A percentile compares a stretch with the other conserved stretches of the same genome.
Conservation (phyloP, 306 rosid genomes). For the Lablab purpureus region DNA sequence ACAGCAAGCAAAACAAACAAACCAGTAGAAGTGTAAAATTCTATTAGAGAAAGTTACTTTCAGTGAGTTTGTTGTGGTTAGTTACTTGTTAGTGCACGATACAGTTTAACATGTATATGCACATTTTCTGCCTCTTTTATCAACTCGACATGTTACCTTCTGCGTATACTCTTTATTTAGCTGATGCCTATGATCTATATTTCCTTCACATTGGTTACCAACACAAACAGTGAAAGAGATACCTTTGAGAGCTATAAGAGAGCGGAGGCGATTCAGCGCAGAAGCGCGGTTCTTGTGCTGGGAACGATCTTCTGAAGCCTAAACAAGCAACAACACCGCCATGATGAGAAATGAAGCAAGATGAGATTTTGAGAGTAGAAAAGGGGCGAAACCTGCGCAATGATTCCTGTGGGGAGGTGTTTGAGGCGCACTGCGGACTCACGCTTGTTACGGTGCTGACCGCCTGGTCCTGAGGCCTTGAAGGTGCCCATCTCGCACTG, state of each 20-base stretch:
- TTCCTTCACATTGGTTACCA: background rate
- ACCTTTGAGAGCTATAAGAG: constrained; percentile 84
- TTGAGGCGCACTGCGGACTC: constrained; percentile 89
- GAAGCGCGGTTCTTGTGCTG: constrained; percentile 92
- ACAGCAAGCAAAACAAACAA: background rate
- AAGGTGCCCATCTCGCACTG: constrained; percentile 85
- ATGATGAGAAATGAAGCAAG: constrained; percentile 8
- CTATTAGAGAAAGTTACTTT: background rate
- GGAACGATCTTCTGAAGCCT: constrained; percentile 96
- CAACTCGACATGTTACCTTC: background rate
- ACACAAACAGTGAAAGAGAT: background rate
- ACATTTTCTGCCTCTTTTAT: background rate
- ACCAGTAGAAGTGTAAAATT: background rate
- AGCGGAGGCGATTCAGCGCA: constrained; percentile 83
- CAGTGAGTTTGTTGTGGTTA: background rate
- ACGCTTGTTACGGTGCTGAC: constrained; percentile 96
- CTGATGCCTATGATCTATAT: background rate
- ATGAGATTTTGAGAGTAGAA: background rate
- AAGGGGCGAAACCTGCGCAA: constrained; percentile 67
- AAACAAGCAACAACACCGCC: constrained; percentile 17
- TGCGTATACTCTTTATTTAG: background rate
- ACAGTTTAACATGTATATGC: background rate
- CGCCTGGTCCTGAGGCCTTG: constrained; percentile 88
- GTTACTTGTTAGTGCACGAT: background rate
- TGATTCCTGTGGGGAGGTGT: constrained; percentile 84